Percentiles rank a stretch among this genome's conserved stretches.
Evolutionary conservation across 2,329 filamentous ascomycete species (phyloP).

Genomic region (Colletotrichum tropicicola): DNA sequence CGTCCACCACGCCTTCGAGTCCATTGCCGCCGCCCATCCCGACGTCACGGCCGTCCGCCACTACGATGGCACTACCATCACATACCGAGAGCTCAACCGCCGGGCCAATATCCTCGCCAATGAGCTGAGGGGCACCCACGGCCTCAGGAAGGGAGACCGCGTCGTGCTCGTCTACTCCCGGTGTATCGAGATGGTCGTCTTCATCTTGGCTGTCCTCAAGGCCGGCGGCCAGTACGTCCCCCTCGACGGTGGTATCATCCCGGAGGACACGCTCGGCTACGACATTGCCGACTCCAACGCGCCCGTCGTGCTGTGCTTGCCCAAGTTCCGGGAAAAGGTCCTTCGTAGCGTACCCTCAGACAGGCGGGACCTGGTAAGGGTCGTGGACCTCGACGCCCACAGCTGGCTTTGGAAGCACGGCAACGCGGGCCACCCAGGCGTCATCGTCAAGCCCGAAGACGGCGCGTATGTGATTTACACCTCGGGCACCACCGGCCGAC

Average conservation of each 20-base stretch:
- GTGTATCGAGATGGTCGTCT: conserved; percentile 65
- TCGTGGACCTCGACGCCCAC: conserved; percentile 26
- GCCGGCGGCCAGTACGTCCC: conserved; percentile 68
- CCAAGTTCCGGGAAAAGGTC: conserved; percentile 27
- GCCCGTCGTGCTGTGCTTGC: conserved; percentile 56
- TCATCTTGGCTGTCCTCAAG: conserved; percentile 64
- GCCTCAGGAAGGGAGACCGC: conserved; percentile 53
- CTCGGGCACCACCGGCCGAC: conserved; percentile 65
- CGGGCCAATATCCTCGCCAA: conserved; percentile 52
- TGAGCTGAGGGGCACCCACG: conserved; percentile 44
- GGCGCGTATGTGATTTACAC: conserved; percentile 64
- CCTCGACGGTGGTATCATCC: conserved; percentile 63
- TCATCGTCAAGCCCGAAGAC: conserved; percentile 43
- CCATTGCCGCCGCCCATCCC: conserved; percentile 43
- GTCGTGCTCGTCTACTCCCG: conserved; percentile 65
- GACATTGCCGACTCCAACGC: conserved; percentile 57
- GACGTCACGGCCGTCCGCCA: conserved; percentile 48
- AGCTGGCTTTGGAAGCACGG: conserved; percentile 26
- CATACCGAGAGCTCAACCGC: conserved; percentile 54
- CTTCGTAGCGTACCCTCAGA: conserved; percentile 17
- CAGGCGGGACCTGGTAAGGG: conserved; percentile 9
- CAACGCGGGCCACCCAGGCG: conserved; percentile 26
- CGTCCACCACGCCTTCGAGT: conserved; percentile 31
- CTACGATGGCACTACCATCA: conserved; percentile 45
- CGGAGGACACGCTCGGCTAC: conserved; percentile 56